These are phyloP conservation scores for Prunus dulcis DNA, from an alignment of 306 rosid species.

Conservation along the genomic window DNA sequence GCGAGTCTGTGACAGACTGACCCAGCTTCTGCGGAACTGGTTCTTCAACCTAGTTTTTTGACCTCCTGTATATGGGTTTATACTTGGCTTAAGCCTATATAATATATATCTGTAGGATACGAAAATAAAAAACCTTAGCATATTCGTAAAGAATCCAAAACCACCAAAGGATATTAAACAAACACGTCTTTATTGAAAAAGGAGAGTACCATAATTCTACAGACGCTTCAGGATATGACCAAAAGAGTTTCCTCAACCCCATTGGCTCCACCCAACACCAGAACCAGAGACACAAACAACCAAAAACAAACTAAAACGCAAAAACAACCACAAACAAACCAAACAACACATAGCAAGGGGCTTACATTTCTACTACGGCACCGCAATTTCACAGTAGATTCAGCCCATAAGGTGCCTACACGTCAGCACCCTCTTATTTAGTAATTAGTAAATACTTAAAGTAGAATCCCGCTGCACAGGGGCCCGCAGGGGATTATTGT, in stretches of 20 bases:
- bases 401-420: slow-evolving; percentile 27
- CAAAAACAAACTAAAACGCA: slow-evolving; percentile 1
- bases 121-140: not conserved
- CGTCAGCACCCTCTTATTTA: slow-evolving; percentile 27
- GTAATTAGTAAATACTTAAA: slow-evolving; percentile 3
- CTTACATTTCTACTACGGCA: slow-evolving; percentile 30
- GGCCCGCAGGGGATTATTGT: not conserved
- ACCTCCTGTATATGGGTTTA: too few relatives aligned
- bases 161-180: slow-evolving; percentile 1
- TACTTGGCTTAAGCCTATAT: not conserved
- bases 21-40: not conserved
- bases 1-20: not conserved
- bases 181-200: slow-evolving; percentile 37
- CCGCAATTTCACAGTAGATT: not conserved
- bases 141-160: not conserved
- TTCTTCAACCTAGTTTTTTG: not conserved
- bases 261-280: slow-evolving; percentile 28
- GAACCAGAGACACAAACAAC: slow-evolving; percentile 2
- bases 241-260: slow-evolving; percentile 31
- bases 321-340: not conserved
- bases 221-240: slow-evolving; percentile 32
- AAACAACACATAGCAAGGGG: not conserved
- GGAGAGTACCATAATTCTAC: slow-evolving; percentile 19
- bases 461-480: slow-evolving; percentile 19
- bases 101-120: too few relatives aligned